Base-by-base conservation (phyloP, 2,329 filamentous ascomycete species). In the Zasmidium angulare region DNA sequence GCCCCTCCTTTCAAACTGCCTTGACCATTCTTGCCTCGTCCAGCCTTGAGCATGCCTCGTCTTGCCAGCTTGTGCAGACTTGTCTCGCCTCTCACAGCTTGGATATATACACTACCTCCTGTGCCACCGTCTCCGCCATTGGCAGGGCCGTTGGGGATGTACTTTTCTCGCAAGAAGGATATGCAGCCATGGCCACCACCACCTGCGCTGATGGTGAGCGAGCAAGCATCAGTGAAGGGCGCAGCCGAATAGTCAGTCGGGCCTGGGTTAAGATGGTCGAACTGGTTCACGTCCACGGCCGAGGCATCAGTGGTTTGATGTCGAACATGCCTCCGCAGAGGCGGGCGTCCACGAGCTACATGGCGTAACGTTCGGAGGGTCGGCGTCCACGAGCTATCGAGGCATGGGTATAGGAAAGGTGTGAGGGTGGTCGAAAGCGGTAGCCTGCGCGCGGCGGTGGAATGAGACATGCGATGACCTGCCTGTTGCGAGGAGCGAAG, bases 61-160 rank as follows among this genome's bases (percentile, higher is more conserved):
- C 93, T 83, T 0, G 91, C 89, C 10, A 99, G 81, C 77, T 97
- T 98, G 77, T 98, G 93, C 62, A 99, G 78, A 55, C 91, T 96
- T 0, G 92, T 98, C 76, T 98, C 90, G 60, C 92, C 91, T 56
- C 89, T 87, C 1, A 96, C 86, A 7, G 95, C 93, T 76, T 98
- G 93, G 59, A 99, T 96, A 74, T 96, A 98, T 66, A 99, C 82
- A 69, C 89, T 96, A 43, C 95, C 95, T 62, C 95, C 95, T 57
- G 86, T 89, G 3, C 95, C 95, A 46, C 95, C 95, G 72, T 99
- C 92, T 60, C 95, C 95, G 51, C 95, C 95, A 74, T 99, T 98
- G 10, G 95, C 86, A 11, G 95, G 95, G 0, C 95, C 95, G 64
- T 96, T 88, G 48, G 88, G 85, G 26, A 97, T 82, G 75, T 90